phyloP scores from a whole-genome alignment of 2,329 filamentous ascomycete species.

The Monilinia polystroma region DNA sequence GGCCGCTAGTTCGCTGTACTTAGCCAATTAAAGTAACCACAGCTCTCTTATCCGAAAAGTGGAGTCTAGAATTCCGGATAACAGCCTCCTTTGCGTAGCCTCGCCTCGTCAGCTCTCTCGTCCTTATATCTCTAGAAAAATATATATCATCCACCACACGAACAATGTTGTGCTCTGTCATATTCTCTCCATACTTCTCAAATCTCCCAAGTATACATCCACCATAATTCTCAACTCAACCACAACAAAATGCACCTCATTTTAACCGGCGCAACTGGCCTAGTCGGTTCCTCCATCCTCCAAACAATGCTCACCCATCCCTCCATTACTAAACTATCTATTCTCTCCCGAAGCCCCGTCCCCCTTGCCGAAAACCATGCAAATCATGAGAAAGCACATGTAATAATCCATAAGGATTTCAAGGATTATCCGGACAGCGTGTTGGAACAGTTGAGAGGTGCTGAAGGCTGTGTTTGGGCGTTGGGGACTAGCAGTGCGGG shows the following conservation, averaged over 20 bases:
- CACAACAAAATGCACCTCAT: conserved; percentile 57
- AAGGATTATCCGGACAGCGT: conserved; percentile 56
- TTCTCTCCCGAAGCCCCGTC: conserved; percentile 65
- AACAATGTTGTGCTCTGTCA: background rate
- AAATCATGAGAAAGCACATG: conserved; percentile 50
- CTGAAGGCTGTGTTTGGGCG: conserved; percentile 71
- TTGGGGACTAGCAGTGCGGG: conserved; percentile 62
- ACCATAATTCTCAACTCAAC: background rate
- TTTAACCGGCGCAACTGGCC: conserved; percentile 66
- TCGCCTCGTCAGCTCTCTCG: background rate
- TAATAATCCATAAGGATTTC: conserved; percentile 70
- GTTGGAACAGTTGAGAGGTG: conserved; percentile 60
- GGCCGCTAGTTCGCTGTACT: background rate
- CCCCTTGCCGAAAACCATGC: conserved; percentile 60
- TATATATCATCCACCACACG: background rate
- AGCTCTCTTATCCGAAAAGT: background rate
- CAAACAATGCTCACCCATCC: conserved; percentile 58
- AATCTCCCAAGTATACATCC: background rate
- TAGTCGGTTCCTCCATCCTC: conserved; percentile 61
- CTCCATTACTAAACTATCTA: conserved; percentile 61
- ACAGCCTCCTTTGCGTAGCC: conserved; percentile 6
- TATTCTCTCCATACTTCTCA: background rate
- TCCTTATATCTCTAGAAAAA: background rate
- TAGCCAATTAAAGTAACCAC: background rate
- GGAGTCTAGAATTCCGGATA: background rate